These are phyloP conservation scores for Komagataella ulmi DNA, from an alignment of 805 yeast genomes.

Conservation along the genomic window DNA sequence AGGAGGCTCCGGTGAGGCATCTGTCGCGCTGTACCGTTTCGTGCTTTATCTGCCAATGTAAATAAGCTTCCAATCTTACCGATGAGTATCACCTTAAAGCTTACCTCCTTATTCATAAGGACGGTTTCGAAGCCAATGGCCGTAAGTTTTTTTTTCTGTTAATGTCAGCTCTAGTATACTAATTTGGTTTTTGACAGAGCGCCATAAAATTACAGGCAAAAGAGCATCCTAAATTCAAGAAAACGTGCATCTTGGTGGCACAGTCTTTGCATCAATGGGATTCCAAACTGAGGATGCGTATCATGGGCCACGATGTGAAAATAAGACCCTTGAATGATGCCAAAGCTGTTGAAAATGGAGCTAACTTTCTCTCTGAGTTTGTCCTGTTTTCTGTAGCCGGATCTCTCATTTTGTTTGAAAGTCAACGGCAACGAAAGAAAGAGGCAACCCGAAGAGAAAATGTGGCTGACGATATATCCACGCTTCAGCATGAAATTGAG, in stretches of 20 bases:
- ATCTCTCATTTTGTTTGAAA: constrained; percentile 56
- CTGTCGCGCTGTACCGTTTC: background rate
- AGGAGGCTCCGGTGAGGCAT: background rate
- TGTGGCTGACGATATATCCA: constrained; percentile 58
- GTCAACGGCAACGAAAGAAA: constrained; percentile 52
- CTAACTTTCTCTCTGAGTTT: constrained; percentile 62
- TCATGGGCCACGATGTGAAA: constrained; percentile 40
- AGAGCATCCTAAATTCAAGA: constrained; percentile 51
- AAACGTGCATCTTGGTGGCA: constrained; percentile 54
- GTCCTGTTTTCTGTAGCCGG: constrained; percentile 78
- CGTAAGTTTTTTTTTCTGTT: constrained; percentile 12
- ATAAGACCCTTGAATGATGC: constrained; percentile 73
- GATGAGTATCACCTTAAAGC: constrained; percentile 69
- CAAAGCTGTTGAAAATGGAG: constrained; percentile 74
- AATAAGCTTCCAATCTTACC: constrained; percentile 16
- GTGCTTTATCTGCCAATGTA: background rate
- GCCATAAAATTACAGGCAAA: constrained; percentile 63
- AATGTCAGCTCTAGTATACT: background rate
- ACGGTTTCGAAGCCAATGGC: constrained; percentile 77
- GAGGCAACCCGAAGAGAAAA: constrained; percentile 47
- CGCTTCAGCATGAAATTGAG: constrained; percentile 59
- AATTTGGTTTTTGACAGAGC: constrained; percentile 18
- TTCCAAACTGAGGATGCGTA: constrained; percentile 41
- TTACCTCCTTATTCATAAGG: constrained; percentile 56
- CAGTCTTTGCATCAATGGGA: constrained; percentile 62